Evolutionary conservation across 257 asterid species (phyloP).

Genomic region (Rhazya stricta): DNA sequence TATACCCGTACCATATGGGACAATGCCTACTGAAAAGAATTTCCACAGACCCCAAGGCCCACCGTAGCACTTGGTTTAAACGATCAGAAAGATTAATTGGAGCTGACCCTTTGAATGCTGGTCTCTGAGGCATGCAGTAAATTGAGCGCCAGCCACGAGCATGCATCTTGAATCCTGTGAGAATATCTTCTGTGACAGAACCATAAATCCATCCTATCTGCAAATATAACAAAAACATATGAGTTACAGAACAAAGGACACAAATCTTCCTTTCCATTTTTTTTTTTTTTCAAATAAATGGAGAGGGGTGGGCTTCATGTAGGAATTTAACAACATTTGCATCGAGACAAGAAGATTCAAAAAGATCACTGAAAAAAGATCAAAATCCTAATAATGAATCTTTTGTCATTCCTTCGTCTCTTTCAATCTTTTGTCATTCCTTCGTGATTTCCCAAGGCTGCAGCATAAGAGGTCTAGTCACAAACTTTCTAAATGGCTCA

Average conservation of each 20-base stretch:
- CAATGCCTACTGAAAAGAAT: conserved; percentile 92
- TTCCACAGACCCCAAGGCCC: conserved; percentile 98
- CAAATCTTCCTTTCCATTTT: too few relatives aligned
- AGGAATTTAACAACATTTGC: background rate
- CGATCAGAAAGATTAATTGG: conserved; percentile 99
- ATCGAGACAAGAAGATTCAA: background rate
- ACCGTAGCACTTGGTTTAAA: conserved; percentile 93
- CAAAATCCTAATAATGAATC: background rate
- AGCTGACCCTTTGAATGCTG: conserved; percentile 98
- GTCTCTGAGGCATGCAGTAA: conserved; percentile 86
- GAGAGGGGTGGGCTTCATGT: too few relatives aligned
- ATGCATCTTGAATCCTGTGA: conserved; percentile 97
- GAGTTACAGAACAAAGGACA: background rate
- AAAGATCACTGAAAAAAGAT: background rate
- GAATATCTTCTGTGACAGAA: conserved; percentile 97
- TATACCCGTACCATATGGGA: conserved; percentile 94
- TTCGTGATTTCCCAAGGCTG: background rate
- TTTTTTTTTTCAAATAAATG: too few relatives aligned
- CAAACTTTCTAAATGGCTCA: background rate
- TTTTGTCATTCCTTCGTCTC: background rate
- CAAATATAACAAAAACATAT: conserved; percentile 15
- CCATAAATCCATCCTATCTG: conserved; percentile 99
- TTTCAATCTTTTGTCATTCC: background rate
- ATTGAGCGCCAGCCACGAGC: conserved; percentile 99
- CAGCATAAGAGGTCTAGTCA: background rate